Evolutionary conservation across 2,329 filamentous ascomycete genomes (phyloP), one percentile per base, ranked within the genome.

Genomic region (Orbilia javanica): DNA sequence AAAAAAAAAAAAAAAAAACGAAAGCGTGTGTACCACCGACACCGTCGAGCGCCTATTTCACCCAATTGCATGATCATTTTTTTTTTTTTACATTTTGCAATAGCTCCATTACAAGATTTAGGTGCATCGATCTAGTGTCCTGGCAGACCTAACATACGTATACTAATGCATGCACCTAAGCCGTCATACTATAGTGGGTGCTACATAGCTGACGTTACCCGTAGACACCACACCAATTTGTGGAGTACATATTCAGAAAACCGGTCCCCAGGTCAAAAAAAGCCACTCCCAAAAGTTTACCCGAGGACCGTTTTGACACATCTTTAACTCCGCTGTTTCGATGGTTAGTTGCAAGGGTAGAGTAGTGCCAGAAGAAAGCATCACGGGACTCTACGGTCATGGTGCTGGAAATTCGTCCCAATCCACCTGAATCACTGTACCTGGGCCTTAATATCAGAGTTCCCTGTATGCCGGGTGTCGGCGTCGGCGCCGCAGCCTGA

Each of bases 261-360:
- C 8, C n/a, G n/a, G n/a, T n/a, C n/a, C n/a, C n/a, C n/a, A n/a
- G n/a, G n/a, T 57, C n/a, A 57, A 57, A n/a, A 57, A 57, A 20
- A 52, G 34, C 18, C 31, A 5, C 31, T n/a, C 25, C 25, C 18
- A 42, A 44, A 63, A 52, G 44, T 77, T 77, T 77, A 70, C 73
- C 73, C 73, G 73, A 77, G 46, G 44, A 50, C 65, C 72, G 57
- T 69, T 57, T 62, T 44, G 34, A 65, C 42, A 46, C 18, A 39
- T 22, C 8, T 15, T 71, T 77, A 77, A 77, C 65, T 77, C 73
- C 73, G 73, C 20, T 42, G 34, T 39, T 25, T n/a, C 42, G n/a
- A 44, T 4, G 13, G 31, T n/a, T 4, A 10, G 31, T n/a, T 36
- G 18, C 63, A 62, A 27, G 67, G 62, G 64, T 36, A 20, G 27